These are phyloP conservation scores for Populus pruinosa DNA, from an alignment of 345 rosid species.

Conservation along the genomic window DNA sequence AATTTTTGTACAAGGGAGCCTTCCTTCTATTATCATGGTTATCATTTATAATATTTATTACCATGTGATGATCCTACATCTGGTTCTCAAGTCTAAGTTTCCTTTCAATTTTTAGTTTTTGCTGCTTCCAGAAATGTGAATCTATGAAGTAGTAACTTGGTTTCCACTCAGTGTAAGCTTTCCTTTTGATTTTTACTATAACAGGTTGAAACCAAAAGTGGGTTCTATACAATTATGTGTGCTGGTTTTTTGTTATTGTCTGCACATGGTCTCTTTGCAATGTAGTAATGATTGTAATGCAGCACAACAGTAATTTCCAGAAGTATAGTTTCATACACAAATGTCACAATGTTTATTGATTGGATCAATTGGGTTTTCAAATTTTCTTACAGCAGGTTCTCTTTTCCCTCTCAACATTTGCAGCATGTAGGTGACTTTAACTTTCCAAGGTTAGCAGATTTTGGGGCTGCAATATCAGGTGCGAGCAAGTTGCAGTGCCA, in stretches of 20 bases:
- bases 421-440: conserved; percentile 97
- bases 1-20: background rate
- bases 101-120: background rate
- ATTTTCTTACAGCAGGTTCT: background rate
- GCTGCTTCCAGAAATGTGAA: background rate
- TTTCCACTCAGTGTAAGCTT: background rate
- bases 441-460: conserved; percentile 88
- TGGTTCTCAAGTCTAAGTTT: background rate
- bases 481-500: conserved; percentile 82
- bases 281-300: background rate
- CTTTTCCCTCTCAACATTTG: conserved; percentile 20
- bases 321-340: background rate
- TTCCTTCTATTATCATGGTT: background rate
- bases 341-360: background rate
- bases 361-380: background rate
- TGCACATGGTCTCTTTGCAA: background rate
- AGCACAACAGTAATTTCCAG: background rate
- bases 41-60: background rate
- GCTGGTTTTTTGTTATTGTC: background rate
- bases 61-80: background rate
- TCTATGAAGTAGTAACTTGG: background rate
- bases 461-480: conserved; percentile 98
- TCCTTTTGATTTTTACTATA: background rate
- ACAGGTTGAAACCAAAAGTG: background rate
- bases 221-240: background rate